These are phyloP conservation scores for Pseudomassariella vexata DNA, from an alignment of 2,329 filamentous ascomycete species.

Conservation along the genomic window DNA sequence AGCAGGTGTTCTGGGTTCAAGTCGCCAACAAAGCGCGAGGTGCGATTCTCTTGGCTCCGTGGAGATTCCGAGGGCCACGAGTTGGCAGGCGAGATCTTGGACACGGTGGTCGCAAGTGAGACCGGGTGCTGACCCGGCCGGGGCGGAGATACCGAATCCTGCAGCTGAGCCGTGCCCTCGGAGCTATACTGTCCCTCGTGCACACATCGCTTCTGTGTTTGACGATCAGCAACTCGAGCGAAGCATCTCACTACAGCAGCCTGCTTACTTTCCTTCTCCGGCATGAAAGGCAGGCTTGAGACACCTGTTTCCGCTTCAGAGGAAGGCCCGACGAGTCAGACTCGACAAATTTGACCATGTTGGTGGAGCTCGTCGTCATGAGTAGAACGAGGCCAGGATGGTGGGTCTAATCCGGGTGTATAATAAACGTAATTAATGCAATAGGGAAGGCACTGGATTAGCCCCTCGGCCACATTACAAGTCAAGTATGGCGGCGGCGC, in stretches of 20 bases:
- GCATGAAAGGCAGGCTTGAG: slow-evolving; percentile 50
- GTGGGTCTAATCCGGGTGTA: no score
- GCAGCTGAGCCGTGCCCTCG: background rate
- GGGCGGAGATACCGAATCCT: slow-evolving; percentile 4
- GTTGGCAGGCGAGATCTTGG: slow-evolving; percentile 1
- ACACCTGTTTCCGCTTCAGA: slow-evolving; percentile 54
- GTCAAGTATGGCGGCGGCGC: no score
- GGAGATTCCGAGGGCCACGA: background rate
- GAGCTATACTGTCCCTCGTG: slow-evolving; percentile 4
- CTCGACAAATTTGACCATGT: slow-evolving; percentile 50
- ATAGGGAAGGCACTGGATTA: no score
- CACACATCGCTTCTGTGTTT: slow-evolving; percentile 9
- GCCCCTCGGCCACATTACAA: no score
- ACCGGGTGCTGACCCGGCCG: background rate
- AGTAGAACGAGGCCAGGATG: no score
- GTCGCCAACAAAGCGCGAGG: slow-evolving; percentile 50
- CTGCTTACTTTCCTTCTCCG: slow-evolving; percentile 45
- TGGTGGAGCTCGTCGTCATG: no score
- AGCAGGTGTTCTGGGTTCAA: slow-evolving; percentile 56
- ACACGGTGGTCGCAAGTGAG: background rate
- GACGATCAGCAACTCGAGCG: background rate
- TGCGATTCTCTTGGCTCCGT: slow-evolving; percentile 19
- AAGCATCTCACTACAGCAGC: no score
- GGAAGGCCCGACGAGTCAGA: slow-evolving; percentile 49
- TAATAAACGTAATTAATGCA: no score